Evolutionary conservation across 2,329 filamentous ascomycete genomes (phyloP), one percentile per base, ranked within the genome.

Genomic region (Monosporascus cannonballus): DNA sequence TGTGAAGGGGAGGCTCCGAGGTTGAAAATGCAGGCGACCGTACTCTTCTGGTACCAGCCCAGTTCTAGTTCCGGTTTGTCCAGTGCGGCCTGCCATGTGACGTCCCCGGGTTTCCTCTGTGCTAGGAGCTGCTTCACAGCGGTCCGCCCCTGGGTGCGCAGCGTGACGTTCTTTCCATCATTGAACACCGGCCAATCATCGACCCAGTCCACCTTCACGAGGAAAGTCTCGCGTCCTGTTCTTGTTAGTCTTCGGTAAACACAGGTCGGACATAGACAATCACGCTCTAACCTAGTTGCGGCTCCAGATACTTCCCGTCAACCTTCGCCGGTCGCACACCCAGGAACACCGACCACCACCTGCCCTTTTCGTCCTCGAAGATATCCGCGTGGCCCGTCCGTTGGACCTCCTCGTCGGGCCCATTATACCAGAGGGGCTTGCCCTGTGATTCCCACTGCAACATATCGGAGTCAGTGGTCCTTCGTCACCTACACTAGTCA

Each of bases 131-230:
- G 50, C 22, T 56, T 45, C 2, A 65, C 55, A 2, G 58, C 34
- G n/a, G 62, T 59, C 24, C 67, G 59, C 1, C 69, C 67, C 15
- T 58, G 55, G 6, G 69, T 72, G 49, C 66, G 50, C 5, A 76
- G 69, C 1, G 68, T 64, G 25, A 79, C 69, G 51, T 74, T 74
- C 14, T 68, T 67, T 0, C 76, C 74, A 0, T 67, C 62, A 50
- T 80, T 79, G 53, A 80, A 72, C 0, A 79, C 61, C 0, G 77
- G 78, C 77, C 77, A 80, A 54, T 75, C 73, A 42, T 79, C 65
- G 8, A 70, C 62, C 78, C 77, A 81, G 6, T 73, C 67, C 0
- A 80, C 69, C 1, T 71, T 71, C 14, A 77, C 71, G 1, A 82
- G 60, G 51, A 80, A 79, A 0, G 76, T 75, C 58, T 81, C 78